phyloP scores from a whole-genome alignment of 2,329 filamentous ascomycete genomes.

The Claviceps monticola region DNA sequence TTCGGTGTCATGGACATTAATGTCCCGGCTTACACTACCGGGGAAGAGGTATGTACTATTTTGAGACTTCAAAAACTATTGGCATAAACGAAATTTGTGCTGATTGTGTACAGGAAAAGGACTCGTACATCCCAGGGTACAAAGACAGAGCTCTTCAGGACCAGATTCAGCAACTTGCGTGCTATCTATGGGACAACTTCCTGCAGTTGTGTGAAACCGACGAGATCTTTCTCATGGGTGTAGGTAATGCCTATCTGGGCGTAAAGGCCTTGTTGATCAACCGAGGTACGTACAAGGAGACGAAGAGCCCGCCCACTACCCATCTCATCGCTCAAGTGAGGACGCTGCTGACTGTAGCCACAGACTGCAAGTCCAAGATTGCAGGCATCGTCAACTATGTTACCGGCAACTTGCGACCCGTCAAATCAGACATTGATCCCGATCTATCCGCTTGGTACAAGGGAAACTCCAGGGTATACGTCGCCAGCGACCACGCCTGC shows the following conservation, averaged over 20 bases:
- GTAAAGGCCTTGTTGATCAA: constrained; percentile 69
- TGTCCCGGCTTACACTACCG: constrained; percentile 63
- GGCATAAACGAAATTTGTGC: too few relatives aligned
- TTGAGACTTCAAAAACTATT: neutral
- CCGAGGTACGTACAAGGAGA: constrained; percentile 41
- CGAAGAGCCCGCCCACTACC: neutral
- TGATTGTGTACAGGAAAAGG: constrained; percentile 25
- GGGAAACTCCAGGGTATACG: constrained; percentile 64
- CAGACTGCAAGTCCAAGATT: constrained; percentile 53
- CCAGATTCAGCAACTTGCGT: constrained; percentile 58
- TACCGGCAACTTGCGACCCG: constrained; percentile 58
- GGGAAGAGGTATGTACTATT: constrained; percentile 35
- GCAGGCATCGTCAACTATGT: constrained; percentile 71
- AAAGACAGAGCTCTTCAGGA: constrained; percentile 37
- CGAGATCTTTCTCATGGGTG: constrained; percentile 72
- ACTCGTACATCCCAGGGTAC: constrained; percentile 30
- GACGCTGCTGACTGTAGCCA: neutral
- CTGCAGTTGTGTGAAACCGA: constrained; percentile 61
- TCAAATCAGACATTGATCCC: constrained; percentile 67
- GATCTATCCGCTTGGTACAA: constrained; percentile 71
- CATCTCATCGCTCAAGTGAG: neutral
- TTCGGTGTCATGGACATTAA: constrained; percentile 89
- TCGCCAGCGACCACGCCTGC: constrained; percentile 59
- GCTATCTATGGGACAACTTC: constrained; percentile 95
- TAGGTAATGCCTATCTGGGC: constrained; percentile 78